Base-by-base conservation (phyloP, 345 rosid genomes). In the Euphorbia lathyris region DNA sequence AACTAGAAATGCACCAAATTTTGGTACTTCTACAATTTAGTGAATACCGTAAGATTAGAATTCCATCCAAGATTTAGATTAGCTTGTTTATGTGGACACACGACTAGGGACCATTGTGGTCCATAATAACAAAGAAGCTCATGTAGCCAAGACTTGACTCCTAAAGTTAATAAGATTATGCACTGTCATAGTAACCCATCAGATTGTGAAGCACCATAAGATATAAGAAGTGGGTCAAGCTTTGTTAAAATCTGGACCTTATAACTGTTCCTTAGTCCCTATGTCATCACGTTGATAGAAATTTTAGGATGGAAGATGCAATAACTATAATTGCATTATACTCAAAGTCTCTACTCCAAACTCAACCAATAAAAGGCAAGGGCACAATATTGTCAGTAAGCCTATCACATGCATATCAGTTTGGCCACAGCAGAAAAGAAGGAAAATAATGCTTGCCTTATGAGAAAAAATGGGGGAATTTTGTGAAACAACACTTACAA, bases 401-500 rank as follows among this genome's bases (percentile, higher is more conserved):
- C 23, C 6, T n/a, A 20, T 20, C 23, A 19, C 56, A 51, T 20
- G 9, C 45, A 57, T 25, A 30, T n/a, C 5, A 57, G 17, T 27
- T 25, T 9, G 27, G 43, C 72, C 63, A 25, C 50, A 40, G 40
- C 63, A 40, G 25, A 60, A 57, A 19, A n/a, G 8, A 56, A 23
- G 3, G n/a, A 10, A 27, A 6, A 40, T 13, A 11, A 29, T 16
- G 17, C n/a, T 30, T 2, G 25, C 25, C 27, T 23, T 5, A 60
- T n/a, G n/a, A 26, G 63, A 50, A 20, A 65, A 68, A 43, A 63
- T 1, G 30, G 8, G 40, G 36, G 52, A 58, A 42, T 58, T 63
- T 20, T 56, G 45, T 66, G 47, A 80, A 50, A n/a, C 75, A 38
- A 1, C 16, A 83, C 96, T 50, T 82, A 94, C 98, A 77, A 94